Conservation (phyloP, 306 rosid genomes). For the Datisca glomerata region DNA sequence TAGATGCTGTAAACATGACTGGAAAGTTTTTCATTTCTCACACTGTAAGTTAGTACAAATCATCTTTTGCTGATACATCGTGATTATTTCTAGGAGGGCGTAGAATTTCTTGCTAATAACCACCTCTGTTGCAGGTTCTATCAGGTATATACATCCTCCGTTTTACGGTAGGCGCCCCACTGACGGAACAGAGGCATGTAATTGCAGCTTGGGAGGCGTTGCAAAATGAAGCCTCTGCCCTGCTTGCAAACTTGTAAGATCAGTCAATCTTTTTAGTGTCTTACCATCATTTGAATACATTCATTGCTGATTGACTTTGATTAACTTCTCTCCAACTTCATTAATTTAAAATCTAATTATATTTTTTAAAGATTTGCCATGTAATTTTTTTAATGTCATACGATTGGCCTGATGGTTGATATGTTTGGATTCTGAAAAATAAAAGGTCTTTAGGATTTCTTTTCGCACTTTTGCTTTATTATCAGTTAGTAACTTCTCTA, state of each 20-base stretch:
- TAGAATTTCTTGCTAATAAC: background rate
- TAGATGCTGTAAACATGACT: conserved; percentile 56
- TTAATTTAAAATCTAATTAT: too few species aligned
- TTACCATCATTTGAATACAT: too few species aligned
- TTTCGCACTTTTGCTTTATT: too few species aligned
- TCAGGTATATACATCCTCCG: conserved; percentile 67
- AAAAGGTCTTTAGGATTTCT: too few species aligned
- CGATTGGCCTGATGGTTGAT: too few species aligned
- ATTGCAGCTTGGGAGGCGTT: conserved; percentile 56
- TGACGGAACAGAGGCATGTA: conserved; percentile 79
- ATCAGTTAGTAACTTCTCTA: too few species aligned
- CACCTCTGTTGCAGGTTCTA: conserved; percentile 41
- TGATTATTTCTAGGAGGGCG: background rate
- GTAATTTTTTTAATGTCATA: too few species aligned
- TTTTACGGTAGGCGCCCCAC: conserved; percentile 84
- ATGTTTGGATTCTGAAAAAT: too few species aligned
- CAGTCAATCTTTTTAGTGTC: too few species aligned
- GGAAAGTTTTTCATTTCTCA: conserved; percentile 72
- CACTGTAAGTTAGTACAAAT: conserved; percentile 43
- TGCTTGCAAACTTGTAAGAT: conserved; percentile 25
- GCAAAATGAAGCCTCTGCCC: conserved; percentile 62
- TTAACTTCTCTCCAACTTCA: too few species aligned
- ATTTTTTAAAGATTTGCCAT: too few species aligned
- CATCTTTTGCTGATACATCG: background rate
- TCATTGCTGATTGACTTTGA: too few species aligned